Evolutionary conservation across 2,329 filamentous ascomycete genomes (phyloP), one percentile per base, ranked within the genome.

Genomic region (Ophiostoma triangulosporum): DNA sequence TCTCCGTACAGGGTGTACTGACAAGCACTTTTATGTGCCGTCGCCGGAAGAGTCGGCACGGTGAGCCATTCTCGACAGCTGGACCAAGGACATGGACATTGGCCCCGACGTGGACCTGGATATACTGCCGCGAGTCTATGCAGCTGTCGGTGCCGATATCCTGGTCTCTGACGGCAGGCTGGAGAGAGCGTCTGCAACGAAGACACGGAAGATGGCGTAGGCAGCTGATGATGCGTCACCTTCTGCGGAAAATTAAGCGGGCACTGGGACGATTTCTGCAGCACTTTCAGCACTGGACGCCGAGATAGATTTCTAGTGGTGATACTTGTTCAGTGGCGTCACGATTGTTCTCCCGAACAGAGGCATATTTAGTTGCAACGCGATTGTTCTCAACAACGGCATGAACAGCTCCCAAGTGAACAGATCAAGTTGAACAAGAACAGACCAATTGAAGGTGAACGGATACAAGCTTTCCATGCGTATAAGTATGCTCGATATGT

Each of bases 71-170:
- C 76, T 96, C 53, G 67, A 71, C 15, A 82, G 88, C 51, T 81
- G 84, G 63, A 77, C 82, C 1, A 70, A 72, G 27, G 79, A 76
- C 53, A 75, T 85, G 51, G 71, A 76, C 22, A 70, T 88, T 48
- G 66, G 68, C 1, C 63, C 70, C 0, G 83, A 87, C 53, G 78
- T 95, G 14, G 78, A 88, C 62, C 66, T 88, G 8, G 68, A 74
- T 1, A 70, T 73, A 49, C 69, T 95, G 29, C 86, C 86, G 5
- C 15, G 66, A 70, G 48, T 85, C 85, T 0, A 83, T 89, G 7
- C 88, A 88, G 0, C 88, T 86, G 65, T 93, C 88, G 1, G 90
- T 2, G 89, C 90, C 0, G 91, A 96, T 67, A 79, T 96, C 56
- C 70, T 73, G 54, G 70, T 4, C 72, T 79, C 3, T 78, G 75